Evolutionary conservation across 768 basidiomycete species (phyloP).

Genomic region (Trametes villosa): DNA sequence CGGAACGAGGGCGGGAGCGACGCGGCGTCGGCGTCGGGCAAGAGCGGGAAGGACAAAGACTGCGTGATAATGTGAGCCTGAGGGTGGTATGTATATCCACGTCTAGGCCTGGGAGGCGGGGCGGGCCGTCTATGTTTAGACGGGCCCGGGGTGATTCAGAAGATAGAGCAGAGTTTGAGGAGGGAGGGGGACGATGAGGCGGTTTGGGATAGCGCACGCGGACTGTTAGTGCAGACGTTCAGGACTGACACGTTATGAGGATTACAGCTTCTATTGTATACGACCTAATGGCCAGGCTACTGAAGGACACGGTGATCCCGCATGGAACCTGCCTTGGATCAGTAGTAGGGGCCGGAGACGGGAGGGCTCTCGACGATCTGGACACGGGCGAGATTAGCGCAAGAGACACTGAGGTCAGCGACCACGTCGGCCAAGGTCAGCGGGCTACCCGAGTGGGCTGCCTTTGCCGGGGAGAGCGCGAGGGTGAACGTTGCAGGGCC

Average conservation of each 20-base stretch:
- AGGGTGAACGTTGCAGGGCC: too few relatives aligned
- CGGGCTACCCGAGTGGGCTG: too few relatives aligned
- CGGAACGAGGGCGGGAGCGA: slow-evolving; percentile 49
- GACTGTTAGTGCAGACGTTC: slow-evolving; percentile 6
- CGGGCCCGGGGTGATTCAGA: not conserved
- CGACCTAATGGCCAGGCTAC: slow-evolving; percentile 7
- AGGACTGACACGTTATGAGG: slow-evolving; percentile 16
- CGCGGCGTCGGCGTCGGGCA: slow-evolving; percentile 40
- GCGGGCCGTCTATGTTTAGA: not conserved
- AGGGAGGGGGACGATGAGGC: not conserved
- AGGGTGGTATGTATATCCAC: not conserved
- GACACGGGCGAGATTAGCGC: too few relatives aligned
- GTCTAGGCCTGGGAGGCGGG: not conserved
- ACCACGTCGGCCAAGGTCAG: too few relatives aligned
- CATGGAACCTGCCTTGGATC: not conserved
- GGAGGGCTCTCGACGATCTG: too few relatives aligned
- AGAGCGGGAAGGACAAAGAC: slow-evolving; percentile 74
- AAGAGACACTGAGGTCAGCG: too few relatives aligned
- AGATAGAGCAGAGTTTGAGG: not conserved
- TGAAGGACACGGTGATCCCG: not conserved
- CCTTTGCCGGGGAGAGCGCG: too few relatives aligned
- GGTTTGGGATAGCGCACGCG: not conserved
- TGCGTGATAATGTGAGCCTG: slow-evolving; percentile 80
- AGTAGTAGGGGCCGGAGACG: too few relatives aligned
- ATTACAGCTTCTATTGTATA: slow-evolving; percentile 16